Base-by-base conservation (phyloP, 1,284 basidiomycete species). In the Schizophyllum commune region DNA sequence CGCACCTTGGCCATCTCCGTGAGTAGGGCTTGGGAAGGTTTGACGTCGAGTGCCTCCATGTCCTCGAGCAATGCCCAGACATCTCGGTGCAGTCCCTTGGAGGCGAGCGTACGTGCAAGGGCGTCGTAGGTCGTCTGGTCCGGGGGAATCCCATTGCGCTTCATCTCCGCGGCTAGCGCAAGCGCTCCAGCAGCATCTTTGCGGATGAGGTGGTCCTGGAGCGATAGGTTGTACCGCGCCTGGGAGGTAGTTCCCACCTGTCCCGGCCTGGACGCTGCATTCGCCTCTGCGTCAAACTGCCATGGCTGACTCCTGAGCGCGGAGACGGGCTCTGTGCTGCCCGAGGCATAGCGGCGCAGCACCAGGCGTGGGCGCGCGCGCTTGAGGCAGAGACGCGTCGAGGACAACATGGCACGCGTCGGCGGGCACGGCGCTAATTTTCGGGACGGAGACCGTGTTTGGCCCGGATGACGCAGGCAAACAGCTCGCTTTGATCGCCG, bases 31-130 rank as follows among this genome's bases (percentile, higher is more conserved):
- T 77, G 66, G 62, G 86, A 79, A 1, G 85, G 89, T 20, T 70
- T 64, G 32, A 94, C 68, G 1, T 81, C 84, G 58, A 83, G 68
- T 15, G 80, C 74, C 21, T 77, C 60, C 81, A 92, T 91, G 66
- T 94, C 91, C 32, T 88, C 83, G 56, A 91, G 76, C 27, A 91
- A 80, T 6, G 89, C 90, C 75, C 83, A 83, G 4, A 85, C 84
- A 60, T 89, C 83, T 21, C 75, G 62, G 66, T 75, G 73, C 17
- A 77, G 66, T 1, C 71, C 73, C 32, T 76, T 70, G 15, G 70
- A 65, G 0, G 79, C 76, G 57, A 84, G 77, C 32, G 79, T 76
- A 5, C 73, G 69, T 22, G 91, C 72, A 1, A 91, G 71, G 1
- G 72, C 69, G 61, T 83, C 79, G 70, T 91, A 92, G 0, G 82